Evolutionary conservation across 176 grass and related monocot genomes (phyloP), one percentile per base, ranked within the genome.

Genomic region (Pharus latifolius): DNA sequence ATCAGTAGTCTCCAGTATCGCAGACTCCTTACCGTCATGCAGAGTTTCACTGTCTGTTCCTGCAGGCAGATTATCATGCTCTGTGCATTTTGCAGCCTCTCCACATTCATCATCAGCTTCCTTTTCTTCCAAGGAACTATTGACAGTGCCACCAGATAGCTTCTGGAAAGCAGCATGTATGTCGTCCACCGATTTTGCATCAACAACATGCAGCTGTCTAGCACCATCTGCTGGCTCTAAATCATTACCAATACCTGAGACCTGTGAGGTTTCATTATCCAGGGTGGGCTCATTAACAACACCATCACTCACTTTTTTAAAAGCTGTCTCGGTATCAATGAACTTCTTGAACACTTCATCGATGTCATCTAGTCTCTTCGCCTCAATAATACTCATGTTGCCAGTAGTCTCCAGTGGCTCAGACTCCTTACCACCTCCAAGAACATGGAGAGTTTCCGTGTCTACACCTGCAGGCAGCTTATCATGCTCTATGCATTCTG

Each of bases 101-200:
- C 24, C 63, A 80, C 65, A 38, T 20, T 16, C 42, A 50, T 53
- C 22, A 44, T 70, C 48, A 0, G 43, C 71, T 77, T 78, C 49
- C 3, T 22, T 58, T 43, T 69, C 55, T 88, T 88, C 64, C 13
- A 78, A 60, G 67, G 4, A 64, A 46, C 42, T 78, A 49, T 74
- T 65, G 14, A 10, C 19, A 69, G 43, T 20, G 8, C 44, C 29
- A 63, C 54, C 50, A 61, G 62, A 74, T n/a, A 80, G 52, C 23
- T 70, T 67, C 62, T 74, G 56, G 12, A 81, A 74, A 82, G 83
- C 77, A 56, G 70, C 63, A 60, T 70, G 44, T 28, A 92, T 85
- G 52, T 97, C 78, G 1, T 83, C 56, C 10, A 85, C 40, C 19
- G 86, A 97, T 87, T 83, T 97, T 74, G 84, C 81, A 49, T 93